A percentile compares a stretch with the other conserved stretches of the same genome.
Evolutionary conservation across 176 grass and related monocot species (phyloP).

Genomic region (Oryza longistaminata): DNA sequence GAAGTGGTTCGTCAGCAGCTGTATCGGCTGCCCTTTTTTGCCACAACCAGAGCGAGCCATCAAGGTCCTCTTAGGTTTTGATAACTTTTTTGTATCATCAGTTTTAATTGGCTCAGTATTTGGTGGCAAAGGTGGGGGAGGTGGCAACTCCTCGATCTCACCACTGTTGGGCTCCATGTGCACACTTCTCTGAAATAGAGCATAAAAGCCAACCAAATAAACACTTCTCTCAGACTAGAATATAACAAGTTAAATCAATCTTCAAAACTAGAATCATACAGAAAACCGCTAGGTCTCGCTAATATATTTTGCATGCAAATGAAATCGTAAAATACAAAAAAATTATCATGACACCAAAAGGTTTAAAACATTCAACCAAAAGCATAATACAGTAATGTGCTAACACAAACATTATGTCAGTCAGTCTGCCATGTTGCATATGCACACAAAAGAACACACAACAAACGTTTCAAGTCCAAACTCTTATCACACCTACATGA

Average conservation of each 20-base stretch:
- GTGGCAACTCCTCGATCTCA: slow-evolving; percentile 44
- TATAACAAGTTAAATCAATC: no score
- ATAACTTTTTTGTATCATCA: not conserved
- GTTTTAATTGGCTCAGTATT: slow-evolving; percentile 40
- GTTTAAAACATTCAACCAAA: not conserved
- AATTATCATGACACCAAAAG: not conserved
- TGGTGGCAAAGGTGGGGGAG: slow-evolving; percentile 25
- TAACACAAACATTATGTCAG: not conserved
- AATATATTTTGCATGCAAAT: not conserved
- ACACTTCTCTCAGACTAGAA: not conserved
- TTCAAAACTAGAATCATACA: not conserved
- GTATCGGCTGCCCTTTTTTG: slow-evolving; percentile 47
- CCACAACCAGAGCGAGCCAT: slow-evolving; percentile 54
- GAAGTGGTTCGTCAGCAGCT: slow-evolving; percentile 66
- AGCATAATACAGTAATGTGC: not conserved
- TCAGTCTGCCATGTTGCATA: not conserved
- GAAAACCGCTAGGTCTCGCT: not conserved
- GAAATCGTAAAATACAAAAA: not conserved
- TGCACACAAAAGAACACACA: not conserved
- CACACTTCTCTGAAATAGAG: not conserved
- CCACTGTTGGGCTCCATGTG: slow-evolving; percentile 49
- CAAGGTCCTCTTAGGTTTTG: slow-evolving; percentile 52
- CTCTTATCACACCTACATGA: not conserved
- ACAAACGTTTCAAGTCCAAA: not conserved
- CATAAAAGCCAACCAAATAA: not conserved